Conservation (phyloP, 2,329 filamentous ascomycete species). For the Onygenales sp. region DNA sequence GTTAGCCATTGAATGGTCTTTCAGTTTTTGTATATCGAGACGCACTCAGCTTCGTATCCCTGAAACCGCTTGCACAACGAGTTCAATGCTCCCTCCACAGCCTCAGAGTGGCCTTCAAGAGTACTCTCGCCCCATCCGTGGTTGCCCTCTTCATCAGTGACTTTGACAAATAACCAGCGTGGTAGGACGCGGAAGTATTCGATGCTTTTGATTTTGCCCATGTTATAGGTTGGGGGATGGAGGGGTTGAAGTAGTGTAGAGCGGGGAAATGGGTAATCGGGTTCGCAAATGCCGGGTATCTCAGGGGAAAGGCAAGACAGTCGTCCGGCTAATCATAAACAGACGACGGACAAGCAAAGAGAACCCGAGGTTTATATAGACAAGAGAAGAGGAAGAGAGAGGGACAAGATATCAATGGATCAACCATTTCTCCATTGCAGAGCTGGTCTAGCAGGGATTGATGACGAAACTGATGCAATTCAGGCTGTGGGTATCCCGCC, state of each 20-base stretch:
- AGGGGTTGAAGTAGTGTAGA: not conserved
- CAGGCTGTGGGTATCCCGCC: not conserved
- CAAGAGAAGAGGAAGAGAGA: not conserved
- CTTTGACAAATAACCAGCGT: slow-evolving; percentile 69
- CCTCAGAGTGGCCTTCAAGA: slow-evolving; percentile 62
- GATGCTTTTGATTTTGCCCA: slow-evolving; percentile 56
- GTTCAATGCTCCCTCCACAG: slow-evolving; percentile 64
- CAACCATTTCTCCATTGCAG: not conserved
- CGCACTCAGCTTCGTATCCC: slow-evolving; percentile 61
- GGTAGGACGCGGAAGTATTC: slow-evolving; percentile 69
- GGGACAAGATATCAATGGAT: not conserved
- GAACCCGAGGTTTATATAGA: not conserved
- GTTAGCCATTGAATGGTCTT: not conserved
- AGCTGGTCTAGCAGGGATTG: not conserved
- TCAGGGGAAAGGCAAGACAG: not conserved
- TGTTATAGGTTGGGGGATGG: slow-evolving; percentile 18
- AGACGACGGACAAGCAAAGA: not conserved
- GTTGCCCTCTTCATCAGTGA: slow-evolving; percentile 56
- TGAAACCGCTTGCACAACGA: slow-evolving; percentile 53
- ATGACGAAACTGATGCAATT: not conserved
- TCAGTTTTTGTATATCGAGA: not conserved
- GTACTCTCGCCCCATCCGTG: slow-evolving; percentile 67
- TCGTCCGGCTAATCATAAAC: not conserved
- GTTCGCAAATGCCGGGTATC: too few species aligned
- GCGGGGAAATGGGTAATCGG: not conserved